These are phyloP conservation scores for Populus nigra DNA, from an alignment of 345 rosid species.

Conservation along the genomic window DNA sequence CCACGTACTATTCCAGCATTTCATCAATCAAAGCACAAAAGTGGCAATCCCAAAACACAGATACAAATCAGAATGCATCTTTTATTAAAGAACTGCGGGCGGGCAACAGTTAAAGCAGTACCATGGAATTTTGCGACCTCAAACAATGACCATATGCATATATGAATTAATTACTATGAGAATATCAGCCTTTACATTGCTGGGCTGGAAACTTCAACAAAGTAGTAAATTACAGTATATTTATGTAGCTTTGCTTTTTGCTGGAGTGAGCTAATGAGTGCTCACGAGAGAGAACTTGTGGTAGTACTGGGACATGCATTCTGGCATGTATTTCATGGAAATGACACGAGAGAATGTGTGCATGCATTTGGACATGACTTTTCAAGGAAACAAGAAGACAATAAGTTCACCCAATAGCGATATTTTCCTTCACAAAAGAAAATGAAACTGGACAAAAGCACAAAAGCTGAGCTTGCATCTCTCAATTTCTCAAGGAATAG, in stretches of 20 bases:
- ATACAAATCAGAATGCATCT: background rate
- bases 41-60: background rate
- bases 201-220: no score
- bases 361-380: background rate
- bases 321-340: no score
- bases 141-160: background rate
- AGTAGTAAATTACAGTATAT: no score
- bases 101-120: background rate
- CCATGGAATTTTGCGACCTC: background rate
- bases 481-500: no score
- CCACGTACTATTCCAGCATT: slow-evolving; percentile 57
- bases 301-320: no score
- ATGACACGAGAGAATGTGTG: no score
- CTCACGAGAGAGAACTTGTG: no score
- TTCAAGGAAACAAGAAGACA: background rate
- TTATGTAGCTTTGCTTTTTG: no score
- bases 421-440: no score
- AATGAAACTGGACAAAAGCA: background rate
- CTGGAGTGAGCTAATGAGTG: no score
- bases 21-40: background rate
- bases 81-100: background rate
- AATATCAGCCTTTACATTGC: no score
- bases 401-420: background rate
- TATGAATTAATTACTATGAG: background rate
- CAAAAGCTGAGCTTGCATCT: no score